Evolutionary conservation across 2,329 filamentous ascomycete genomes (phyloP).

Genomic region (Helicocarpus griseus): DNA sequence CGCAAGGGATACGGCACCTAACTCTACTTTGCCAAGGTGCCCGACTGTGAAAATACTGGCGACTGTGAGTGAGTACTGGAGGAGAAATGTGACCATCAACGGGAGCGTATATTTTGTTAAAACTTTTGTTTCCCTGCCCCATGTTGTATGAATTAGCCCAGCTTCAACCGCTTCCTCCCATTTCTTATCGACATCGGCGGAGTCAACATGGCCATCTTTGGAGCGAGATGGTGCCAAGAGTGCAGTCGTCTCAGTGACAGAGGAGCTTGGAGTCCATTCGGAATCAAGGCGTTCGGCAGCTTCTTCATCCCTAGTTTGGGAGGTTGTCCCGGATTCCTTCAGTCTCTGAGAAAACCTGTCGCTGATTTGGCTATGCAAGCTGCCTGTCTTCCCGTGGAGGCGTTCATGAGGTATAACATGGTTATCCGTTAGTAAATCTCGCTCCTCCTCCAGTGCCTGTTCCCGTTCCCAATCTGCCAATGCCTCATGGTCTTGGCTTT

Average conservation of each 20-base stretch:
- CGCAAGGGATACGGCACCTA: constrained; percentile 58
- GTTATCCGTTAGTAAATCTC: constrained; percentile 51
- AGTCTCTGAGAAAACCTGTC: constrained; percentile 8
- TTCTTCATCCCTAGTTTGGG: constrained; percentile 15
- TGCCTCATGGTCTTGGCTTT: constrained; percentile 36
- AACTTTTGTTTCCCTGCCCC: constrained; percentile 80
- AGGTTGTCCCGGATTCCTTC: constrained; percentile 8
- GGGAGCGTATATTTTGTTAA: constrained; percentile 62
- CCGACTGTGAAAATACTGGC: constrained; percentile 71
- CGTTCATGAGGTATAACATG: constrained; percentile 47
- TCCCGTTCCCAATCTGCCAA: constrained; percentile 45
- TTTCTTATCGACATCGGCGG: constrained; percentile 50
- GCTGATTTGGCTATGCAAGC: constrained; percentile 15
- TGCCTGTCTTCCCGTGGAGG: constrained; percentile 14
- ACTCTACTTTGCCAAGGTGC: constrained; percentile 59
- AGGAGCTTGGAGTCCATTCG: neutral
- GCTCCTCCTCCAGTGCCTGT: constrained; percentile 46
- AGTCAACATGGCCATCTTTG: constrained; percentile 38
- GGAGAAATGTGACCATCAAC: constrained; percentile 61
- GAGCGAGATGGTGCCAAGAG: constrained; percentile 34
- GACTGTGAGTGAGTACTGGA: constrained; percentile 79
- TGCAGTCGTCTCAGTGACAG: constrained; percentile 39
- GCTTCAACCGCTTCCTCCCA: constrained; percentile 79
- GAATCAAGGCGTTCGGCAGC: constrained; percentile 2
- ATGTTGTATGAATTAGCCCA: constrained; percentile 78